Evolutionary conservation across 2,329 filamentous ascomycete species (phyloP), one percentile per base, ranked within the genome.

Genomic region (Penicillium fuscoglaucum): DNA sequence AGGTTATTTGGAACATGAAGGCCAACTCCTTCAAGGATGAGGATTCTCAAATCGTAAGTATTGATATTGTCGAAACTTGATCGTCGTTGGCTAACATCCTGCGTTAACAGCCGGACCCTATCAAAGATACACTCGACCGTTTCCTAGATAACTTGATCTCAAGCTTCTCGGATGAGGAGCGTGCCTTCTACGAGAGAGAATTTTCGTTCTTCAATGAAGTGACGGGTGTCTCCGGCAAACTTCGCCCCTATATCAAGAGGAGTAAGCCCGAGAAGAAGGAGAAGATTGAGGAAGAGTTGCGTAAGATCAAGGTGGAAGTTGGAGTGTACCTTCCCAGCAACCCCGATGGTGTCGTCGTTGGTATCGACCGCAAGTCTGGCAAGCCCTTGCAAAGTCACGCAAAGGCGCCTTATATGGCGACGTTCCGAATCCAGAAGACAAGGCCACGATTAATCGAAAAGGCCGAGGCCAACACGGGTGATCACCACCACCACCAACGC

Each of bases 1-100:
- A 99, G 70, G 98, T 99, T 66, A 99, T 99, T 72, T 99, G 96
- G 95, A 99, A 99, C 74, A 99, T 99, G 89, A 99, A 98, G 74
- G 95, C 95, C 33, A 99, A 99, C 74, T 90, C 93, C 1, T 99
- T 90, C 82, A 99, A 97, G 74, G 96, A 99, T 65, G 93, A 99
- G 68, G 91, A 97, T 66, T 93, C 89, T 15, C 86, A 89, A 68
- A 85, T 96, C 62, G 88, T 90, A 80, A 81, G 87, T 67, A 48
- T 26, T 48, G 6, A 37, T 24, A 12, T 19, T 31, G 54, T 48
- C 40, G 37, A 28, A 5, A 4, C 13, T 19, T 7, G 26, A 45
- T 21, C 29, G 31, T 12, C 33, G 44, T 51, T 45, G 15, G 56
- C 60, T 68, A 56, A 65, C 57, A 26, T 19, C 8, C 26, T 31